phyloP scores from a whole-genome alignment of 1,284 basidiomycete species.

The Ustilago tritici region DNA sequence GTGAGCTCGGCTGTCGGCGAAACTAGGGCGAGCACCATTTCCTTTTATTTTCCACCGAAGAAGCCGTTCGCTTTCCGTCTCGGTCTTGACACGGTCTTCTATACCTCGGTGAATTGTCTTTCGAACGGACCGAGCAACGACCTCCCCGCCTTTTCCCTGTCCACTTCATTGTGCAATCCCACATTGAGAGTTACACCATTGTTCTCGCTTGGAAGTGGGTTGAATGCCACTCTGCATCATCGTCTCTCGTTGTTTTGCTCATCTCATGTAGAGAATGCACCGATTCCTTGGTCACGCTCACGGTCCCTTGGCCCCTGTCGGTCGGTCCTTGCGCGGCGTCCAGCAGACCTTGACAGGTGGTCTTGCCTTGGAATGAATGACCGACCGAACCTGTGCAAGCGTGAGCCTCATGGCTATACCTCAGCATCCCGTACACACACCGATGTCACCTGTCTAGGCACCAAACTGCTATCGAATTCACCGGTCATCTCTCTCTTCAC shows the following conservation, averaged over 20 bases:
- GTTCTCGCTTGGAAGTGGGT: not conserved
- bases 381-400: conserved; percentile 1
- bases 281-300: conserved; percentile 1
- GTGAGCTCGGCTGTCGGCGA: conserved; percentile 13
- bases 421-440: conserved; percentile 19
- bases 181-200: not conserved
- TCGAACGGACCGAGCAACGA: conserved; percentile 23
- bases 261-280: not conserved
- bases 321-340: conserved; percentile 38
- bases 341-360: conserved; percentile 9
- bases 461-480: conserved; percentile 32
- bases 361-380: not conserved
- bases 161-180: not conserved
- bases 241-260: not conserved
- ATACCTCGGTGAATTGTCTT: conserved; percentile 18
- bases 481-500: conserved; percentile 14
- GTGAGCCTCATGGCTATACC: not conserved
- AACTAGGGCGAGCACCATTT: conserved; percentile 21
- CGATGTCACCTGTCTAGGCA: conserved; percentile 17
- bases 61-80: conserved; percentile 24
- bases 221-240: conserved; percentile 6
- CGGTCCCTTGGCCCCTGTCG: not conserved
- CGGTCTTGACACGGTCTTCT: conserved; percentile 26
- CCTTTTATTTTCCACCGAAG: not conserved
- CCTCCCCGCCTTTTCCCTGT: not conserved